Conservation (phyloP, 805 yeast genomes). For the Kluyveromyces starmeri region DNA sequence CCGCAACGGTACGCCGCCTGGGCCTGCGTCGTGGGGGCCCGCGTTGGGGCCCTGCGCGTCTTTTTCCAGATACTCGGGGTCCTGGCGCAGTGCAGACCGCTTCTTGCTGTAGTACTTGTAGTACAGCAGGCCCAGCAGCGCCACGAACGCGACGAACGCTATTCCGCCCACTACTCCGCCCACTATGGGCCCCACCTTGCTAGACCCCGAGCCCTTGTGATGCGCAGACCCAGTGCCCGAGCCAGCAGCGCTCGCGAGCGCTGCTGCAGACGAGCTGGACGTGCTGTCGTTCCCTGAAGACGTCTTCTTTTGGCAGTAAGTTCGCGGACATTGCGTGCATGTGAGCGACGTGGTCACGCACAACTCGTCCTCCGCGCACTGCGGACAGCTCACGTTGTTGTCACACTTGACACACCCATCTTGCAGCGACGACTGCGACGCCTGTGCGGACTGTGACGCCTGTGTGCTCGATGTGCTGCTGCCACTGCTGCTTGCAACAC, state of each 20-base stretch:
- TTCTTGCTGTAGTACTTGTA: conserved; percentile 36
- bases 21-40: neutral
- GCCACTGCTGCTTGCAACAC: neutral
- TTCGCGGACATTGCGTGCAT: conserved; percentile 48
- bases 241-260: conserved; percentile 4
- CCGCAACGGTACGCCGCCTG: neutral
- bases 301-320: conserved; percentile 36
- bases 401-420: conserved; percentile 38
- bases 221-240: conserved; percentile 4
- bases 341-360: conserved; percentile 50
- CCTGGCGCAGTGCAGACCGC: conserved; percentile 25
- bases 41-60: too few species aligned
- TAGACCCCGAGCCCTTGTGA: conserved; percentile 7
- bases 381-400: conserved; percentile 40
- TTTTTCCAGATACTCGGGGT: conserved; percentile 12
- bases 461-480: neutral
- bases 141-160: conserved; percentile 27
- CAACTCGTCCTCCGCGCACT: conserved; percentile 41
- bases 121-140: conserved; percentile 33
- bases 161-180: conserved; percentile 48
- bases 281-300: conserved; percentile 12
- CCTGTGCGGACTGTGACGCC: neutral
- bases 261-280: conserved; percentile 1
- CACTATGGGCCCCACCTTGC: conserved; percentile 55
- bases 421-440: conserved; percentile 8